A percentile compares a stretch with the other conserved stretches of the same genome.
phyloP scores from a whole-genome alignment of 2,329 filamentous ascomycete species.

The Huntiella savannae region DNA sequence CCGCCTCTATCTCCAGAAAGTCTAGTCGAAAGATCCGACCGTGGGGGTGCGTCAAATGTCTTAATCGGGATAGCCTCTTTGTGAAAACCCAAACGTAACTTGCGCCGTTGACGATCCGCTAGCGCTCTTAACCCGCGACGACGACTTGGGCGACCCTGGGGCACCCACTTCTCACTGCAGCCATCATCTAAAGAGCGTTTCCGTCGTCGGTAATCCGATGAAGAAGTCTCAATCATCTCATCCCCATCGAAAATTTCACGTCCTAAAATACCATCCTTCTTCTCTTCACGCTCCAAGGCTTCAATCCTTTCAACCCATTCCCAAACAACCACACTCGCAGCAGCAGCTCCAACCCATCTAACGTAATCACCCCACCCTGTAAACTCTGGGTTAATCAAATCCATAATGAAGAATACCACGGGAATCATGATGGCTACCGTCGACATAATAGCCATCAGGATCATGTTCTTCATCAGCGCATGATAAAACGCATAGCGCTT shows the following conservation, averaged over 20 bases:
- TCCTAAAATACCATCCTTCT: slow-evolving; percentile 81
- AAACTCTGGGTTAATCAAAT: slow-evolving; percentile 69
- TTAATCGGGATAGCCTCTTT: slow-evolving; percentile 13
- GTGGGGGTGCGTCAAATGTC: slow-evolving; percentile 14
- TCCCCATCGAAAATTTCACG: slow-evolving; percentile 86
- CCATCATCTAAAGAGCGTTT: slow-evolving; percentile 1
- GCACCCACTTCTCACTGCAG: slow-evolving; percentile 6
- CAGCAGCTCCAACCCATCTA: slow-evolving; percentile 85
- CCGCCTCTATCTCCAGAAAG: neutral
- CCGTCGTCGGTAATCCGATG: slow-evolving; percentile 22
- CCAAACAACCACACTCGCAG: slow-evolving; percentile 92
- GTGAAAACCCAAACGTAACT: neutral
- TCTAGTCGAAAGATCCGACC: slow-evolving; percentile 25
- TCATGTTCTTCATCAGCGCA: slow-evolving; percentile 75
- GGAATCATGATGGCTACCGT: slow-evolving; percentile 70
- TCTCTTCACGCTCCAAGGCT: slow-evolving; percentile 76
- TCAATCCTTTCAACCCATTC: slow-evolving; percentile 96
- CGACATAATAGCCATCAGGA: slow-evolving; percentile 59
- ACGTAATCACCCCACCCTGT: slow-evolving; percentile 92
- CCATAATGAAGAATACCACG: slow-evolving; percentile 81
- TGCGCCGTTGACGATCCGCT: slow-evolving; percentile 3
- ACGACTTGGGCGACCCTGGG: neutral
- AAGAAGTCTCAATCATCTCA: slow-evolving; percentile 59
- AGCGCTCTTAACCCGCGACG: slow-evolving; percentile 1
- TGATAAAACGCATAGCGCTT: slow-evolving; percentile 83